Evolutionary conservation across 192 early-diverging fungal genomes (phyloP).

Genomic region (Chytriomyces sp.): DNA sequence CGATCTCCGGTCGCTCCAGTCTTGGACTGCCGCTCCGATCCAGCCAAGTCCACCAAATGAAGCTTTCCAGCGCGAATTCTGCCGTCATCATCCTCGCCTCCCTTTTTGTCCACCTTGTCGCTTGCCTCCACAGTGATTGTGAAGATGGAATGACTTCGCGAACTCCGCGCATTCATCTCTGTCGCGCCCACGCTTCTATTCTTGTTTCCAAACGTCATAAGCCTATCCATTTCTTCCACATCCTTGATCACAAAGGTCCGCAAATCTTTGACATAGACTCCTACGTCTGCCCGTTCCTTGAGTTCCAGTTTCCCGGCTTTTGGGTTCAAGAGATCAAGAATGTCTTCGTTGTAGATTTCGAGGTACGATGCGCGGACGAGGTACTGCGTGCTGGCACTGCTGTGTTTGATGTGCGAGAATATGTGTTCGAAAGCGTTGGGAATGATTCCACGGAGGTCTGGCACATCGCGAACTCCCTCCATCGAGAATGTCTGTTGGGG

Average conservation of each 20-base stretch:
- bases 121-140: conserved; percentile 68
- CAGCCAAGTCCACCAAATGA: conserved; percentile 70
- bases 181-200: conserved; percentile 74
- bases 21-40: conserved; percentile 65
- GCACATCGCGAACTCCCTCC: conserved; percentile 72
- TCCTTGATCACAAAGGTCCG: conserved; percentile 67
- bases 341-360: conserved; percentile 94
- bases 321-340: conserved; percentile 83
- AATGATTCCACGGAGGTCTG: conserved; percentile 68
- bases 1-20: conserved; percentile 66
- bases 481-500: conserved; percentile 70
- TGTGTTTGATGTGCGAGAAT: conserved; percentile 59
- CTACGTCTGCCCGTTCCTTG: conserved; percentile 66
- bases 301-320: conserved; percentile 62
- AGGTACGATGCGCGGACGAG: conserved; percentile 86
- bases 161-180: conserved; percentile 83
- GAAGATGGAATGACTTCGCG: conserved; percentile 68
- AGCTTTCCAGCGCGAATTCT: conserved; percentile 67
- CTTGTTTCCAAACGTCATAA: conserved; percentile 70
- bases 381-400: conserved; percentile 67
- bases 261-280: conserved; percentile 69
- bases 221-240: conserved; percentile 66
- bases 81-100: conserved; percentile 36
- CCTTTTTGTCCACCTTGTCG: conserved; percentile 39
- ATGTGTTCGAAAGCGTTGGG: conserved; percentile 73